Percentiles rank a stretch among this genome's conserved stretches.
phyloP scores from a whole-genome alignment of 2,329 filamentous ascomycete genomes.

The Scolecobasidium constrictum region DNA sequence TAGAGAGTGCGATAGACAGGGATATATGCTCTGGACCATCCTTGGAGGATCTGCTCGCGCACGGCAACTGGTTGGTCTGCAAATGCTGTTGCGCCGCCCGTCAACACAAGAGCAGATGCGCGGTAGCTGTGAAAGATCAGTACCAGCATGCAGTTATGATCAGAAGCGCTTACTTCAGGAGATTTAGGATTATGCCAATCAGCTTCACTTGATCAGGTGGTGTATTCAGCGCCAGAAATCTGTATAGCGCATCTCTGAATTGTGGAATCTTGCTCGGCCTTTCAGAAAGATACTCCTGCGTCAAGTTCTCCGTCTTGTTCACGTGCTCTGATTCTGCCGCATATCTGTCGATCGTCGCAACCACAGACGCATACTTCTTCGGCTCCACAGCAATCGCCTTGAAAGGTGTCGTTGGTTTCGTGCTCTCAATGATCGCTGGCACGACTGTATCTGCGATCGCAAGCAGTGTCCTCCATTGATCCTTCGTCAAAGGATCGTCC shows the following conservation, averaged over 20 bases:
- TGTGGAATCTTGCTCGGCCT: slow-evolving; percentile 39
- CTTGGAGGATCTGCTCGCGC: slow-evolving; percentile 50
- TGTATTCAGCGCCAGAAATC: slow-evolving; percentile 38
- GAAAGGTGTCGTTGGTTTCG: neutral
- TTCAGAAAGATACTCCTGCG: slow-evolving; percentile 44
- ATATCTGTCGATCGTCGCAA: slow-evolving; percentile 23
- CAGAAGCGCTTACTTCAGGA: slow-evolving; percentile 36
- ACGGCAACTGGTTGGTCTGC: slow-evolving; percentile 48
- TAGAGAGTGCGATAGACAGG: slow-evolving; percentile 43
- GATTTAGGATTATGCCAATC: slow-evolving; percentile 40
- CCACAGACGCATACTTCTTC: slow-evolving; percentile 30
- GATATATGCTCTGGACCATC: slow-evolving; percentile 51
- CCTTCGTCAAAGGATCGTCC: slow-evolving; percentile 37
- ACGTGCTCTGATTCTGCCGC: slow-evolving; percentile 15
- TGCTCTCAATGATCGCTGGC: slow-evolving; percentile 38
- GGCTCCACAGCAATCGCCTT: slow-evolving; percentile 1
- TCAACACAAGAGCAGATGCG: slow-evolving; percentile 52
- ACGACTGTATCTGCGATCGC: slow-evolving; percentile 48
- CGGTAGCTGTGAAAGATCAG: slow-evolving; percentile 39
- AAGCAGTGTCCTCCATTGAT: slow-evolving; percentile 49
- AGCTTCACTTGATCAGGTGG: slow-evolving; percentile 37
- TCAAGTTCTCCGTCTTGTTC: slow-evolving; percentile 18
- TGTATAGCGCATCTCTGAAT: slow-evolving; percentile 41
- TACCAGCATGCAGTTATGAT: neutral
- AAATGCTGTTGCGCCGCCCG: slow-evolving; percentile 54